Percentiles rank a stretch among this genome's conserved stretches.
These are phyloP conservation scores for Rostrohypoxylon terebratum DNA, from an alignment of 495 filamentous ascomycete species.

Conservation along the genomic window DNA sequence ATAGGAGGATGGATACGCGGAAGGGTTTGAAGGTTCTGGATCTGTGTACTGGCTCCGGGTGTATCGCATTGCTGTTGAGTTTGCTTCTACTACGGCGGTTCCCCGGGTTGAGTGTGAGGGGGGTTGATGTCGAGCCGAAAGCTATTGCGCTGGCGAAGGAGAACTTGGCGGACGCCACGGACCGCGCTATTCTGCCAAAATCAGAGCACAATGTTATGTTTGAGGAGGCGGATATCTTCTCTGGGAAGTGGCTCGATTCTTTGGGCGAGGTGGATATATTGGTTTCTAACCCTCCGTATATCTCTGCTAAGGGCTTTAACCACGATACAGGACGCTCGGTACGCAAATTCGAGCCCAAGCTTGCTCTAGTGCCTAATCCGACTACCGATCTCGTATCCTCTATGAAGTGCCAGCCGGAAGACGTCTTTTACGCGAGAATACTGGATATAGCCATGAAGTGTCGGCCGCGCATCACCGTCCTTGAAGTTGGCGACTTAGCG, in stretches of 20 bases:
- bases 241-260: conserved; percentile 30
- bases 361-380: conserved; percentile 74
- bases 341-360: conserved; percentile 78
- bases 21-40: conserved; percentile 74
- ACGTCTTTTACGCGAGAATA: conserved; percentile 69
- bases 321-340: conserved; percentile 74
- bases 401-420: conserved; percentile 53
- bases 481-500: conserved; percentile 68
- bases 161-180: conserved; percentile 70
- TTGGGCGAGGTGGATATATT: conserved; percentile 71
- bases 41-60: conserved; percentile 90
- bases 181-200: conserved; percentile 1
- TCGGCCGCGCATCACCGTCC: conserved; percentile 58
- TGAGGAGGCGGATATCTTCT: conserved; percentile 66
- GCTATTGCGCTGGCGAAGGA: conserved; percentile 71
- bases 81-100: conserved; percentile 59
- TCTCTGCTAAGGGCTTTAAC: conserved; percentile 72
- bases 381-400: not conserved
- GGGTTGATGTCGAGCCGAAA: conserved; percentile 69
- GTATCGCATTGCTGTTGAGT: conserved; percentile 82
- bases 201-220: conserved; percentile 58
- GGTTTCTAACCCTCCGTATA: conserved; percentile 91
- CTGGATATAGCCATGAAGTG: conserved; percentile 54
- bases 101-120: conserved; percentile 49
- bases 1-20: not conserved